Base-by-base conservation (phyloP, 73 alveolate genomes). In the Blepharisma japonicum region DNA sequence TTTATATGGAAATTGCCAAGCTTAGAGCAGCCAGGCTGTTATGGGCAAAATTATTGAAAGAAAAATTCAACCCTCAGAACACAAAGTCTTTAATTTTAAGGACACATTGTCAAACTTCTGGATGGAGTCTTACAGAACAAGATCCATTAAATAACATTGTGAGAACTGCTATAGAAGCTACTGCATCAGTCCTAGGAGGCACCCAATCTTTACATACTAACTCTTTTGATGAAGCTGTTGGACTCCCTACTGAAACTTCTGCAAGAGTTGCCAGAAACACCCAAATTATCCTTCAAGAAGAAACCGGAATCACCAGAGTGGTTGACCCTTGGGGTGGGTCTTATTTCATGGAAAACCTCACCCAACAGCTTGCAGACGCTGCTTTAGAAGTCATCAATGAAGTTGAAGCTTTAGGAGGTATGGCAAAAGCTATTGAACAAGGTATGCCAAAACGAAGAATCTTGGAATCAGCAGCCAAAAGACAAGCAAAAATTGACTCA, bases 311-410 rank as follows among this genome's bases (percentile, higher is more conserved):
- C 56, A 67, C 86, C 56, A 68, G 72, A 14, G 94, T 87, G 39
- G 88, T 85, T n/a, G 94, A 87, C 76, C 94, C 94, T 4, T 87
- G 94, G 94, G 94, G 85, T 68, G 94, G 94, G 4, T 51, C 84
- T 7, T 87, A 79, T 77, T 49, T 87, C 81, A 84, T 87, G 91
- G 94, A 87, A 72, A 83, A 81, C 45, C 71, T 87, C 25, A 87
- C 94, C 21, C n/a, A 87, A 20, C 38, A 77, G 23, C 74, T 87
- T 1, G 89, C 84, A 2, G 83, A 84, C n/a, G 91, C 78, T 23
- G 94, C 94, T 18, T 21, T 70, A 68, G 77, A 79, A 42, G 83
- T 87, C 53, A 87, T 87, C 76, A 51, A 87, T 6, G 94, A 87
- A 84, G 94, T 87, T n/a, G 94, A 87, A 68, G 88, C 88, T n/a